These are phyloP conservation scores for Leccinellum albellum DNA, from an alignment of 768 basidiomycete genomes.

Conservation along the genomic window DNA sequence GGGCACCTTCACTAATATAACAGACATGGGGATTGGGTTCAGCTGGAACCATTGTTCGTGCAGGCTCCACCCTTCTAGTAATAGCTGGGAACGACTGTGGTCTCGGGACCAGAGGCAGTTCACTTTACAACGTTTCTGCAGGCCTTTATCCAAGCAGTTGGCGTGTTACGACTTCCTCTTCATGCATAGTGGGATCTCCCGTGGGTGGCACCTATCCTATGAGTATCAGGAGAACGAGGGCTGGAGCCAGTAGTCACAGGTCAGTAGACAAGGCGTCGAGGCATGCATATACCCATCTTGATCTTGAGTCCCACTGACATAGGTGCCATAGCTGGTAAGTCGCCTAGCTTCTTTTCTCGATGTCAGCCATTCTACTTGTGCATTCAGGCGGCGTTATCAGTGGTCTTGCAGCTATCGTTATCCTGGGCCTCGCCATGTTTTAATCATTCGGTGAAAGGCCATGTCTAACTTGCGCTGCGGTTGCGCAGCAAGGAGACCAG, in stretches of 20 bases:
- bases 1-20: constrained; percentile 41
- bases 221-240: constrained; percentile 34
- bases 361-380: constrained; percentile 5
- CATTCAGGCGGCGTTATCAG: constrained; percentile 51
- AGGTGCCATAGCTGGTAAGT: constrained; percentile 50
- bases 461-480: no score
- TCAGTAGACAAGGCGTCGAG: constrained; percentile 12
- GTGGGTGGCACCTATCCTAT: constrained; percentile 75
- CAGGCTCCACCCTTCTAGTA: constrained; percentile 63
- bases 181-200: constrained; percentile 71
- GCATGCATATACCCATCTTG: neutral
- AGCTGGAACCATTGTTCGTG: constrained; percentile 58
- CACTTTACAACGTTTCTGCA: constrained; percentile 49
- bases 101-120: constrained; percentile 66
- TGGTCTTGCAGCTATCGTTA: constrained; percentile 49
- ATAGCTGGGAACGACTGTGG: constrained; percentile 67
- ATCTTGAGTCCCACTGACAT: constrained; percentile 34
- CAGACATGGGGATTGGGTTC: constrained; percentile 57
- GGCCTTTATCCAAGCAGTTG: constrained; percentile 46
- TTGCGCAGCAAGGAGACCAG: constrained; percentile 49
- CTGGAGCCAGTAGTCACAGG: constrained; percentile 25
- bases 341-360: neutral
- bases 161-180: constrained; percentile 66
- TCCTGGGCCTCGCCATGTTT: constrained; percentile 39
- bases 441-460: constrained; percentile 50